Evolutionary conservation across 345 rosid species (phyloP).

Genomic region (Aethionema arabicum): DNA sequence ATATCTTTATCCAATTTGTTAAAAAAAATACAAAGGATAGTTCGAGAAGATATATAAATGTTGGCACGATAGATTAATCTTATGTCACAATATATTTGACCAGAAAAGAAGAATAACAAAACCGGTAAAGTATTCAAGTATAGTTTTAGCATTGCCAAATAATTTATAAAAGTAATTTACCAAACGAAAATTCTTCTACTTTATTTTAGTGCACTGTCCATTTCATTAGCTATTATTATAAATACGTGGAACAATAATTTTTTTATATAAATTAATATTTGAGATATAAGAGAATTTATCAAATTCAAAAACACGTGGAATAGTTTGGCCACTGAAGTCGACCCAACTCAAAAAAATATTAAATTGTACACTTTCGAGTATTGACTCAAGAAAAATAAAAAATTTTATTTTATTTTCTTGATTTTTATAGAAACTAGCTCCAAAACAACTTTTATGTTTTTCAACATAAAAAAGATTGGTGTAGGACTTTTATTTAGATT

Average conservation of each 20-base stretch:
- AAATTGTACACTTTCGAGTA: slow-evolving; percentile 23
- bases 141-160: slow-evolving; percentile 12
- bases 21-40: slow-evolving; percentile 10
- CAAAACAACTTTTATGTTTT: too few species aligned
- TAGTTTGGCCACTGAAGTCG: slow-evolving; percentile 26
- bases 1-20: too few species aligned
- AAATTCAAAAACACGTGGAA: slow-evolving; percentile 37
- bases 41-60: slow-evolving; percentile 27
- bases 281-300: slow-evolving; percentile 8
- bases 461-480: not conserved
- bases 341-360: slow-evolving; percentile 13
- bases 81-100: slow-evolving; percentile 22
- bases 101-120: slow-evolving; percentile 11
- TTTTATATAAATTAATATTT: slow-evolving; percentile 2
- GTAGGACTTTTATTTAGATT: not conserved
- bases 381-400: slow-evolving; percentile 2
- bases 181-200: slow-evolving; percentile 26
- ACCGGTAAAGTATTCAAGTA: slow-evolving; percentile 10
- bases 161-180: slow-evolving; percentile 29
- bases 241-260: slow-evolving; percentile 28
- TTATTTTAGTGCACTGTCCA: slow-evolving; percentile 31
- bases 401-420: not conserved
- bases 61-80: slow-evolving; percentile 1
- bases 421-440: too few species aligned
- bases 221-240: slow-evolving; percentile 19